Percentiles rank a stretch among this genome's conserved stretches.
Evolutionary conservation across 179 eudicot genomes (phyloP).

Genomic region (Silene noctiflora): DNA sequence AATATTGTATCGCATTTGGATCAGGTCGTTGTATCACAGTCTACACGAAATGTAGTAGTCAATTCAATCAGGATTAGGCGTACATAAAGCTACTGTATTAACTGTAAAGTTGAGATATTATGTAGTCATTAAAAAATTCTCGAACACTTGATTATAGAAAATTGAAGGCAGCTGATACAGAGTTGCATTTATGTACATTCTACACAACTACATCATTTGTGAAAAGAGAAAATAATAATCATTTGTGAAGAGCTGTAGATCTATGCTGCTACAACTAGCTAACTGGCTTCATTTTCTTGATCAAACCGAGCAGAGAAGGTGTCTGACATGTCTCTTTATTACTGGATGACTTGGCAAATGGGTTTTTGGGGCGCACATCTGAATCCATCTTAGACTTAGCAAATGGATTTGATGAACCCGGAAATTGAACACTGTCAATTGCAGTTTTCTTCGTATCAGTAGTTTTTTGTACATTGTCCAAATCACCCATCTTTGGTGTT

Average conservation of each 20-base stretch:
- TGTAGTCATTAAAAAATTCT: too few relatives aligned
- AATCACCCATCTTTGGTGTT: constrained; percentile 30
- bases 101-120: too few relatives aligned
- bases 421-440: constrained; percentile 15
- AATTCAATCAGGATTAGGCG: too few relatives aligned
- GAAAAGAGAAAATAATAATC: constrained; percentile 3
- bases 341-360: constrained; percentile 78
- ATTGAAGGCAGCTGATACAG: too few relatives aligned
- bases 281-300: constrained; percentile 61
- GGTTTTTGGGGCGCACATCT: constrained; percentile 51
- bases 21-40: too few relatives aligned
- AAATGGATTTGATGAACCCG: constrained; percentile 64
- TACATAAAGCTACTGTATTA: too few relatives aligned
- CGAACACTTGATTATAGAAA: too few relatives aligned
- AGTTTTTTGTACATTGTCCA: constrained; percentile 26
- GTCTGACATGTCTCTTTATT: constrained; percentile 33
- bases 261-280: constrained; percentile 18
- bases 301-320: constrained; percentile 68
- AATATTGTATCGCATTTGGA: too few relatives aligned
- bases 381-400: constrained; percentile 53
- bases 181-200: constrained; percentile 23
- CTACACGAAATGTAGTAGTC: too few relatives aligned
- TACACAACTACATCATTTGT: too few relatives aligned
- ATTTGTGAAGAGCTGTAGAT: constrained; percentile 8
- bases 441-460: constrained; percentile 10